Conservation (phyloP, 805 yeast genomes). For the Wickerhamomyces kurtzmanii region DNA sequence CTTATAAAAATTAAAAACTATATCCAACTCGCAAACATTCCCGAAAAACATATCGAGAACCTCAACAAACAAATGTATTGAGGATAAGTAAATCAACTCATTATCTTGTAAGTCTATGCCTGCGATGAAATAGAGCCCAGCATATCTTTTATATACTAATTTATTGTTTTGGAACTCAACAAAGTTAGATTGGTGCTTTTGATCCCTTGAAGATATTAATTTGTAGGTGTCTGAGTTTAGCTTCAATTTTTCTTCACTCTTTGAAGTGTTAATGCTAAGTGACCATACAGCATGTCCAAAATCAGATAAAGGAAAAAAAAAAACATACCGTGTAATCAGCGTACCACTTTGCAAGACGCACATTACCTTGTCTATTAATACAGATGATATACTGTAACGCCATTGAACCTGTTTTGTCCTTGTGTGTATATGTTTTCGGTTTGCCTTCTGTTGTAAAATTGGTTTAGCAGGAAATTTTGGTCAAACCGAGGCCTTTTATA, state of each 20-base stretch:
- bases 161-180: constrained; percentile 61
- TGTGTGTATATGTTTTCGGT: not conserved
- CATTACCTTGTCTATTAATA: constrained; percentile 89
- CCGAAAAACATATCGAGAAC: constrained; percentile 78
- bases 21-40: constrained; percentile 87
- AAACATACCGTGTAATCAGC: constrained; percentile 26
- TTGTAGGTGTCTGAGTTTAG: constrained; percentile 63
- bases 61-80: constrained; percentile 83
- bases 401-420: constrained; percentile 35
- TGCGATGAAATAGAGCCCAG: constrained; percentile 83
- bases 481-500: too few relatives aligned
- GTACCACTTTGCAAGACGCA: constrained; percentile 80
- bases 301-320: too few relatives aligned
- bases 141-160: constrained; percentile 81
- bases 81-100: constrained; percentile 74
- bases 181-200: constrained; percentile 73
- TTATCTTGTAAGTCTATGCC: constrained; percentile 75
- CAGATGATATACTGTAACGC: constrained; percentile 72
- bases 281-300: too few relatives aligned
- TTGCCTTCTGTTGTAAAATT: too few relatives aligned
- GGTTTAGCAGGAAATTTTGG: too few relatives aligned
- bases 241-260: constrained; percentile 35
- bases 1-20: constrained; percentile 86
- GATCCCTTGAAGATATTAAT: constrained; percentile 73
- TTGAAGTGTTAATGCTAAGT: constrained; percentile 11